A percentile compares a stretch with the other conserved stretches of the same genome.
Evolutionary conservation across 2,329 filamentous ascomycete genomes (phyloP).

Genomic region (Neoscytalidium dimidiatum): DNA sequence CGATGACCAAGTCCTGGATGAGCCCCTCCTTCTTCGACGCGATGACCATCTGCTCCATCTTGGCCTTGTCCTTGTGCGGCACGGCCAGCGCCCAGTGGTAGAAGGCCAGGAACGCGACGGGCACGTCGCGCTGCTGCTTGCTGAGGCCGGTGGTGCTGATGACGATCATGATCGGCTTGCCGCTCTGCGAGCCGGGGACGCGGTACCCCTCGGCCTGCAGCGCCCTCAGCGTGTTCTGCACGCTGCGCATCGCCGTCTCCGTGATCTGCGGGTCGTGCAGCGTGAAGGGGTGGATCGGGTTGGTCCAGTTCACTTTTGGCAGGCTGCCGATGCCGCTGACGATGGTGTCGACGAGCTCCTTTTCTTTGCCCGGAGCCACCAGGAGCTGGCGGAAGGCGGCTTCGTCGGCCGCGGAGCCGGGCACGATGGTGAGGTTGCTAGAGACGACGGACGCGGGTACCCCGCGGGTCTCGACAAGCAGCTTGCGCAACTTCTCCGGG

Average conservation of each 20-base stretch:
- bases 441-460: constrained; percentile 39
- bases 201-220: constrained; percentile 19
- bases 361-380: constrained; percentile 18
- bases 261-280: constrained; percentile 39
- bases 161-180: constrained; percentile 29
- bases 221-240: constrained; percentile 34
- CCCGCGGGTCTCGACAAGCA: constrained; percentile 43
- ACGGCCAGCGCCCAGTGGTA: constrained; percentile 38
- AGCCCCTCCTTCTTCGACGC: constrained; percentile 25
- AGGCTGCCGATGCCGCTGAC: constrained; percentile 50
- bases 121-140: constrained; percentile 37
- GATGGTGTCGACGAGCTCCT: constrained; percentile 45
- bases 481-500: constrained; percentile 49
- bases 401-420: constrained; percentile 50
- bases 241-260: constrained; percentile 30
- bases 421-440: constrained; percentile 48
- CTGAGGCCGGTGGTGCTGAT: constrained; percentile 43
- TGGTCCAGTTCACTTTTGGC: constrained; percentile 27
- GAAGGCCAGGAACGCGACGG: constrained; percentile 31
- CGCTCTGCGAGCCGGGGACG: constrained; percentile 1
- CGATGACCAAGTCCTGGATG: constrained; percentile 34
- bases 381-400: constrained; percentile 42
- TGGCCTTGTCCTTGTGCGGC: constrained; percentile 44
- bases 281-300: constrained; percentile 30
- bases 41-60: constrained; percentile 36